These are phyloP conservation scores for Penicillium arizonense DNA, from an alignment of 495 filamentous ascomycete species.

Conservation along the genomic window DNA sequence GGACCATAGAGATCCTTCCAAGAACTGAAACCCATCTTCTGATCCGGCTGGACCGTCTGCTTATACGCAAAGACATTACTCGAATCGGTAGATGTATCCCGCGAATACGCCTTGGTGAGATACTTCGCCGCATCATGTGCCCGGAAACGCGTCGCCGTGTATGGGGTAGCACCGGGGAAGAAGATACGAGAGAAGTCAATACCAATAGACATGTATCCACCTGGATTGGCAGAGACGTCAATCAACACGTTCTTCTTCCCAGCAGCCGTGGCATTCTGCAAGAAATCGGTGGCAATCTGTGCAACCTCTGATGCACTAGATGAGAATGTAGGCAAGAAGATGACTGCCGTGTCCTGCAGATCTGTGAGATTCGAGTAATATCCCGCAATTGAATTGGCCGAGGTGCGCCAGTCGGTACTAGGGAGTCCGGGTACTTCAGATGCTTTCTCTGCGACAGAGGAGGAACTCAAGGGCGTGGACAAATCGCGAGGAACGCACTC, in stretches of 20 bases:
- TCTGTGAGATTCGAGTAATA: slow-evolving; percentile 35
- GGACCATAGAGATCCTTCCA: slow-evolving; percentile 57
- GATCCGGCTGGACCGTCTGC: slow-evolving; percentile 23
- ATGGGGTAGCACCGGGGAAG: slow-evolving; percentile 34
- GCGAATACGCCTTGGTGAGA: slow-evolving; percentile 35
- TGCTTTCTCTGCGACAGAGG: slow-evolving; percentile 55
- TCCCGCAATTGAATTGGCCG: slow-evolving; percentile 33
- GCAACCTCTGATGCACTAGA: slow-evolving; percentile 21
- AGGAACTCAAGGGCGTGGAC: slow-evolving; percentile 5
- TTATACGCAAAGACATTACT: slow-evolving; percentile 19
- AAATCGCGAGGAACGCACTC: slow-evolving; percentile 21
- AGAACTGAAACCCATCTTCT: slow-evolving; percentile 40
- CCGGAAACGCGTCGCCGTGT: slow-evolving; percentile 43
- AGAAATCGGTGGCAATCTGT: slow-evolving; percentile 28
- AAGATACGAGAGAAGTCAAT: slow-evolving; percentile 30
- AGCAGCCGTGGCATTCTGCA: slow-evolving; percentile 29
- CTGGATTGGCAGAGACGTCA: slow-evolving; percentile 54
- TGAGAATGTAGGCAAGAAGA: slow-evolving; percentile 39
- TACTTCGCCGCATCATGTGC: slow-evolving; percentile 40
- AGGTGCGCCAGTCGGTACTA: slow-evolving; percentile 55
- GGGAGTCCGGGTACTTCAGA: slow-evolving; percentile 35
- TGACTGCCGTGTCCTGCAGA: slow-evolving; percentile 33
- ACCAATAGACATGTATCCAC: slow-evolving; percentile 40
- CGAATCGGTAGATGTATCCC: slow-evolving; percentile 8
- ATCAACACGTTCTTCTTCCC: slow-evolving; percentile 52